phyloP scores from a whole-genome alignment of 495 filamentous ascomycete species.

The Cudoniella acicularis region DNA sequence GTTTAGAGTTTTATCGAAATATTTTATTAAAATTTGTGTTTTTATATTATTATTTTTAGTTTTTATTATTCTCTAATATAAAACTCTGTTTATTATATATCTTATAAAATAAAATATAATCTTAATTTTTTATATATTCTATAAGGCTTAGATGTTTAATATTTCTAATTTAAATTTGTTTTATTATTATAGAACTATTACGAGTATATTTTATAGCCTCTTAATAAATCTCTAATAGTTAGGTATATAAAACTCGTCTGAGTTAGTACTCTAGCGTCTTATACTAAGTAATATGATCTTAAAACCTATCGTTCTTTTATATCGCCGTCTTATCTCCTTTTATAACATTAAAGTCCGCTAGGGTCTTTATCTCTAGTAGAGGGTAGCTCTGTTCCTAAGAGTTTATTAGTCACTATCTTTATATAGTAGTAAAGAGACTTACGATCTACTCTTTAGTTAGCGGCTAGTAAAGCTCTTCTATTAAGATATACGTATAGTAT shows the following conservation, averaged over 20 bases:
- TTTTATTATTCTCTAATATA: no score
- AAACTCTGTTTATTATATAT: no score
- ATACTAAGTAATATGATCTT: conserved; percentile 1
- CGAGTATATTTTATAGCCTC: not conserved
- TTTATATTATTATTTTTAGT: no score
- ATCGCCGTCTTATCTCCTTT: conserved; percentile 8
- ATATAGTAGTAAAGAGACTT: conserved; percentile 15
- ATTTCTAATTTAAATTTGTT: no score
- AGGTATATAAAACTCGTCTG: not conserved
- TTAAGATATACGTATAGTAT: conserved; percentile 23
- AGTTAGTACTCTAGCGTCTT: not conserved
- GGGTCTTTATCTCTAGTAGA: conserved; percentile 5
- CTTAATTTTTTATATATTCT: no score
- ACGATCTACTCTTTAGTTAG: conserved; percentile 17
- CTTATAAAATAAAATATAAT: no score
- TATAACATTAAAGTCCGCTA: conserved; percentile 7
- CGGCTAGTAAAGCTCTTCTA: conserved; percentile 12
- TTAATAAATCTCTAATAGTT: not conserved
- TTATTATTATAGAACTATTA: not conserved
- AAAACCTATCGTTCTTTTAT: not conserved
- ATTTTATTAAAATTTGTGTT: no score
- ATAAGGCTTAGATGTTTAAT: no score
- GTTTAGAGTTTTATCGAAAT: no score
- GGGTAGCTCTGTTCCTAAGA: conserved; percentile 16
- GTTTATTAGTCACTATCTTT: conserved; percentile 11